A percentile compares a stretch with the other conserved stretches of the same genome.
These are phyloP conservation scores for Houttuynia cordata DNA, from an alignment of 164 flowering plant species.

Conservation along the genomic window DNA sequence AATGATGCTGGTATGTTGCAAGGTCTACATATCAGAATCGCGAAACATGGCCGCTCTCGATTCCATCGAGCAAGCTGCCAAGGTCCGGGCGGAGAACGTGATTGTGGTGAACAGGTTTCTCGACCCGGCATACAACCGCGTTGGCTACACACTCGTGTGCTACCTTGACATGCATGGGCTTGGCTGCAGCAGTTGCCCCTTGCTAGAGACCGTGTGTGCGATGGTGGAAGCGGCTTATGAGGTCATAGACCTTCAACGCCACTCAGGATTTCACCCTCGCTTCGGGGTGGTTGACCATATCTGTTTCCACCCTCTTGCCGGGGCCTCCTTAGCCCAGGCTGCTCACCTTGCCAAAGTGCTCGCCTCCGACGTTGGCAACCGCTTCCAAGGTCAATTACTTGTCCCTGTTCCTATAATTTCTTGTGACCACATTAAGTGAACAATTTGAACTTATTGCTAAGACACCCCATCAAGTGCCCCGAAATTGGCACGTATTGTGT, in stretches of 20 bases:
- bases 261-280: slow-evolving; percentile 63
- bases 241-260: slow-evolving; percentile 45
- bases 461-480: too few species aligned
- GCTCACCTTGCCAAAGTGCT: slow-evolving; percentile 54
- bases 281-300: slow-evolving; percentile 70
- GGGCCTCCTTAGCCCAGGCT: slow-evolving; percentile 51
- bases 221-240: slow-evolving; percentile 53
- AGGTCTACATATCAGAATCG: slow-evolving; percentile 57
- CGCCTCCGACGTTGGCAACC: slow-evolving; percentile 46
- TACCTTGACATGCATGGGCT: slow-evolving; percentile 21
- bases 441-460: too few species aligned
- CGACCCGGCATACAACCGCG: slow-evolving; percentile 48
- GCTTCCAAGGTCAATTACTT: slow-evolving; percentile 39
- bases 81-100: slow-evolving; percentile 29
- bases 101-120: slow-evolving; percentile 45
- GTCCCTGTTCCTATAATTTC: background rate
- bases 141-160: slow-evolving; percentile 49
- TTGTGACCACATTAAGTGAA: too few species aligned
- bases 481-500: too few species aligned
- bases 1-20: slow-evolving; percentile 42
- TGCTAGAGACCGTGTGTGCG: slow-evolving; percentile 39
- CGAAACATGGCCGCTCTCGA: slow-evolving; percentile 43
- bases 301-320: slow-evolving; percentile 57
- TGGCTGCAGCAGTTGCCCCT: slow-evolving; percentile 18
- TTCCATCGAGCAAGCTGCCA: slow-evolving; percentile 41